A percentile compares a stretch with the other conserved stretches of the same genome.
phyloP scores from a whole-genome alignment of 2,329 filamentous ascomycete genomes.

The Thielaviopsis musarum region DNA sequence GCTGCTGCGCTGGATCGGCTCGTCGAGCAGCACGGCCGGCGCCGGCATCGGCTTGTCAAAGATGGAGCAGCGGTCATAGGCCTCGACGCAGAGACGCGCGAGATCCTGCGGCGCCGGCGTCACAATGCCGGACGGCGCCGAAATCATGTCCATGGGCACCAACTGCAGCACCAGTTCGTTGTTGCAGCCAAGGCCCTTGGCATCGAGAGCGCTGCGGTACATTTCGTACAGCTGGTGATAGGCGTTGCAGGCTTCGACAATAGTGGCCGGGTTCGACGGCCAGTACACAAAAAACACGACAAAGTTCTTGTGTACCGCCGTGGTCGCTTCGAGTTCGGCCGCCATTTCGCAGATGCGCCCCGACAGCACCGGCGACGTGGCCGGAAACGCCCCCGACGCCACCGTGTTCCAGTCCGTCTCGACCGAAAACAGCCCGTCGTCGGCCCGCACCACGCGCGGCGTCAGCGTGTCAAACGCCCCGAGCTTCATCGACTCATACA shows the following conservation, averaged over 20 bases:
- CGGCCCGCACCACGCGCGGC: conserved; percentile 26
- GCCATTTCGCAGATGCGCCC: conserved; percentile 23
- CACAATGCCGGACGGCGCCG: conserved; percentile 43
- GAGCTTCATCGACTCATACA: conserved; percentile 59
- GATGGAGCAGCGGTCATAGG: conserved; percentile 55
- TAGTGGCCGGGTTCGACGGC: conserved; percentile 40
- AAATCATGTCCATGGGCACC: conserved; percentile 50
- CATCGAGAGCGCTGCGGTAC: conserved; percentile 17
- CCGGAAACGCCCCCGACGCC: background rate
- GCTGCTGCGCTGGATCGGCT: conserved; percentile 44
- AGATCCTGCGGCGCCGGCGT: conserved; percentile 45
- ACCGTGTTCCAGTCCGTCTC: conserved; percentile 1
- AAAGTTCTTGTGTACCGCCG: conserved; percentile 38
- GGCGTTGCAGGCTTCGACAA: conserved; percentile 54
- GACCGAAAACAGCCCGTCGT: conserved; percentile 18
- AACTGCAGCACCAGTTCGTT: conserved; percentile 40
- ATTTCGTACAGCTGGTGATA: conserved; percentile 56
- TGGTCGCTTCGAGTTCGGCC: conserved; percentile 24
- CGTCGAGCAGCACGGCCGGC: conserved; percentile 57
- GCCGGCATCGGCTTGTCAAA: conserved; percentile 38
- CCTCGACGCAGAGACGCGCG: conserved; percentile 49
- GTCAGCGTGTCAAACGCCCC: conserved; percentile 43
- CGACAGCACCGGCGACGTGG: conserved; percentile 22
- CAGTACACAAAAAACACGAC: conserved; percentile 65
- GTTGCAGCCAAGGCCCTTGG: background rate